Base-by-base conservation (phyloP, 257 asterid species). In the Fraxinus pennsylvanica region DNA sequence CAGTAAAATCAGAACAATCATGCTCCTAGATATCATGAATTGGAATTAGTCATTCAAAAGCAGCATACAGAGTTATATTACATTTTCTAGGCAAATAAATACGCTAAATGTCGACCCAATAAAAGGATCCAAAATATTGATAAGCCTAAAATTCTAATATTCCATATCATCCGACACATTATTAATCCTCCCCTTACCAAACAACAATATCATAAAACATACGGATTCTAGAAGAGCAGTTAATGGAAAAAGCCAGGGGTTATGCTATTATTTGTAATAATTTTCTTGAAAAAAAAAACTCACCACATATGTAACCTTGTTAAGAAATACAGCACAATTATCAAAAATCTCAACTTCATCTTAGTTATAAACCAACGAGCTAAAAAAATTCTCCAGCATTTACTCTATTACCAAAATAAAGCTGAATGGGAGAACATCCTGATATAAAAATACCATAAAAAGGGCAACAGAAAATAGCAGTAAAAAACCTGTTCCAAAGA, bases 401-500 rank as follows among this genome's bases (percentile, higher is more conserved):
- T 39, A 39, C 12, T 8, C 12, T 39, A 39, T 38, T 39, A 39
- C 13, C 45, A 39, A 39, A 39, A 8, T 39, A 39, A 13, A 8
- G 45, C 43, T 52, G 3, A 10, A 43, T 43, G 52, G 17, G 17
- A 43, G 17, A 43, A 13, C 52, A 43, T 43, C 52, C 52, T 43
- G 52, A 10, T 12, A 43, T 43, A 43, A 47, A 25, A 75, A 35
- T 19, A 45, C 14, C 13, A 75, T 4, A 75, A 73, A 72, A 29
- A 74, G 29, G 47, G 73, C 47, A 81, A 73, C 74, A 70, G 74
- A 32, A 74, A 72, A 65, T 52, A 66, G 81, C 57, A 67, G 81
- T 71, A 78, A 76, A 77, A 59, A 81, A 96, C 99, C 99, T 96
- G 98, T 87, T 96, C 99, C 78, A 96, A 81, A 36, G 96, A 94